Base-by-base conservation (phyloP, 345 rosid species). In the Brassica nigra region DNA sequence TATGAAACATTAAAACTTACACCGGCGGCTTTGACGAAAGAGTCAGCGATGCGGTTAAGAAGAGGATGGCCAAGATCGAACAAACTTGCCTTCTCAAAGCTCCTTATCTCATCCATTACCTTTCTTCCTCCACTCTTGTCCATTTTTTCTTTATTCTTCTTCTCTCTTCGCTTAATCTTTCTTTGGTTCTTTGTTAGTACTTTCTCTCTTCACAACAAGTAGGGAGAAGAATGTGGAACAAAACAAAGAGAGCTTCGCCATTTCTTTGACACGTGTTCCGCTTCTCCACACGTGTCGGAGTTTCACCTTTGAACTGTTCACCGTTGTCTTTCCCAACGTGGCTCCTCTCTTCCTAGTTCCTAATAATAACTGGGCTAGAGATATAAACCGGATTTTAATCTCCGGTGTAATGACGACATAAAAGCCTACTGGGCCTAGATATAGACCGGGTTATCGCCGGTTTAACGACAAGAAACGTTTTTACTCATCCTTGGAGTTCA, bases 41-140 rank as follows among this genome's bases (percentile, higher is more conserved):
- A 91, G 37, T 93, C 92, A 2, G 97, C 91, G 73, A 95, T 73
- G 70, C 98, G 93, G 81, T 95, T 93, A 44, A 93, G 97, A 71
- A 93, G 95, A 83, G 97, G 99, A 78, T 93, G 99, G 33, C 99
- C 97, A 29, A 95, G 86, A 83, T 93, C 98, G 76, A 95, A 86
- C 78, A 84, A 80, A 33, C 87, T 73, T 37, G 88, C 88, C 68
- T 90, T 92, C 52, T 90, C 89, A 65, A 91, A 92, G 58, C 79
- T 73, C 68, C 78, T 85, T 47, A 89, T 66, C 42, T 91, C 97
- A 33, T 87, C 87, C 36, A 89, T 68, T 61, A 89, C 80, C 5
- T 44, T 76, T 81, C 74, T 81, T 76, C 83, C 80, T 65, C 80
- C 80, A 70, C 65, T 65, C 36, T 66, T 76, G 58, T 81, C 83